A percentile compares a stretch with the other conserved stretches of the same genome.
Evolutionary conservation across 2,329 filamentous ascomycete species (phyloP).

Genomic region (Alternaria incomplexa): DNA sequence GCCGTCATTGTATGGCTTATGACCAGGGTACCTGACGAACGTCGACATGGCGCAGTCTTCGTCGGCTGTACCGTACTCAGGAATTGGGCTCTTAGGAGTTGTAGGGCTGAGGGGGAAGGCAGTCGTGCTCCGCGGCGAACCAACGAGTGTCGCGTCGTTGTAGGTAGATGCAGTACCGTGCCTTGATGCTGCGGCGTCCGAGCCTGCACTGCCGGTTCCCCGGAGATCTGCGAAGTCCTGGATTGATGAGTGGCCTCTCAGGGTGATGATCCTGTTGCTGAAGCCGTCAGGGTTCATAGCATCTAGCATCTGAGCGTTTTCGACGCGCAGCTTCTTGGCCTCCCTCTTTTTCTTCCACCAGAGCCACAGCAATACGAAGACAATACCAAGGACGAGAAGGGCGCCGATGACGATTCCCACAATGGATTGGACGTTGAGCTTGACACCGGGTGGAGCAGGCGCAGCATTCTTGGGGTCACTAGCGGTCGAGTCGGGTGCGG

Average conservation of each 20-base stretch:
- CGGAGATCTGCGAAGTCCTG: not conserved
- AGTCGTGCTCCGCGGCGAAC: not conserved
- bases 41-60: not conserved
- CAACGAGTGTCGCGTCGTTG: not conserved
- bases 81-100: not conserved
- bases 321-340: slow-evolving; percentile 3
- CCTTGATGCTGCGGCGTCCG: not conserved
- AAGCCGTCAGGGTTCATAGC: slow-evolving; percentile 9
- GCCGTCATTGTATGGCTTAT: not conserved
- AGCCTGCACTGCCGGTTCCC: not conserved
- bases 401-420: not conserved
- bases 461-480: not conserved
- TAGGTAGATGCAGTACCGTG: not conserved
- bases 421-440: not conserved
- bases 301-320: slow-evolving; percentile 9
- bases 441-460: not conserved
- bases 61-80: not conserved
- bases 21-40: not conserved
- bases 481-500: not conserved
- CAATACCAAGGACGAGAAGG: not conserved
- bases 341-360: slow-evolving; percentile 12
- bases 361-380: slow-evolving; percentile 1
- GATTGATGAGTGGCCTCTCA: not conserved
- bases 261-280: slow-evolving; percentile 8
- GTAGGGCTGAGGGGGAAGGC: not conserved